Percentiles rank a stretch among this genome's conserved stretches.
Conservation (phyloP, 2,329 filamentous ascomycete species). For the Trichoderma sp. region DNA sequence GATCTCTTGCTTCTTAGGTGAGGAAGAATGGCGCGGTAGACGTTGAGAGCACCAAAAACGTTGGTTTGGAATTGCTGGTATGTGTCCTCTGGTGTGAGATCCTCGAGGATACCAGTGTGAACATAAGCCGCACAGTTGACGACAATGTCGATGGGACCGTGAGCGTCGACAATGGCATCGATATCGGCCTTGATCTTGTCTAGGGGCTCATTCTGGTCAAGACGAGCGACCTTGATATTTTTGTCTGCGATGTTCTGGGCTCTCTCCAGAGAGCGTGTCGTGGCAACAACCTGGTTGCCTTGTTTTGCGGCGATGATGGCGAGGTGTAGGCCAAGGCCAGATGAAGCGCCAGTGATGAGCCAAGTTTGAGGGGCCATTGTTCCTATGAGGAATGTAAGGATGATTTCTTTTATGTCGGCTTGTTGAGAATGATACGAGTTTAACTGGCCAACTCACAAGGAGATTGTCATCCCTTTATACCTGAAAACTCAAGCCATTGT, state of each 20-base stretch:
- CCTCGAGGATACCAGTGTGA: slow-evolving; percentile 11
- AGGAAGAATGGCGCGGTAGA: slow-evolving; percentile 14
- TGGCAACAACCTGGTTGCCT: slow-evolving; percentile 13
- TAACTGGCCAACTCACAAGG: not conserved
- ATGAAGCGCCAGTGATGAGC: slow-evolving; percentile 16
- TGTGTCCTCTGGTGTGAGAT: slow-evolving; percentile 10
- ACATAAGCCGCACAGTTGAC: slow-evolving; percentile 17
- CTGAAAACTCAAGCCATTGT: not conserved
- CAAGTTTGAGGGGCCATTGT: slow-evolving; percentile 13
- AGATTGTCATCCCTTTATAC: not conserved
- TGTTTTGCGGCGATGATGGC: slow-evolving; percentile 6
- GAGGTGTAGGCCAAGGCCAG: slow-evolving; percentile 6
- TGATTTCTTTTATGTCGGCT: not conserved
- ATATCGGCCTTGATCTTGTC: slow-evolving; percentile 11
- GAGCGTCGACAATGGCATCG: not conserved
- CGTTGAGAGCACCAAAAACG: slow-evolving; percentile 10
- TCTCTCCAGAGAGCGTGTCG: not conserved
- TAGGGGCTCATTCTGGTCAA: slow-evolving; percentile 15
- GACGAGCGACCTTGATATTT: not conserved
- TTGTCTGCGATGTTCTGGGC: not conserved
- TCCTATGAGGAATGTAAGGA: not conserved
- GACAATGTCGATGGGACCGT: slow-evolving; percentile 5
- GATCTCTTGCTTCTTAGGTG: slow-evolving; percentile 2
- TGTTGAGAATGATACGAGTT: not conserved
- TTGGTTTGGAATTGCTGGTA: slow-evolving; percentile 7